Evolutionary conservation across 2,329 filamentous ascomycete species (phyloP), one percentile per base, ranked within the genome.

Genomic region (Alternaria sp.): DNA sequence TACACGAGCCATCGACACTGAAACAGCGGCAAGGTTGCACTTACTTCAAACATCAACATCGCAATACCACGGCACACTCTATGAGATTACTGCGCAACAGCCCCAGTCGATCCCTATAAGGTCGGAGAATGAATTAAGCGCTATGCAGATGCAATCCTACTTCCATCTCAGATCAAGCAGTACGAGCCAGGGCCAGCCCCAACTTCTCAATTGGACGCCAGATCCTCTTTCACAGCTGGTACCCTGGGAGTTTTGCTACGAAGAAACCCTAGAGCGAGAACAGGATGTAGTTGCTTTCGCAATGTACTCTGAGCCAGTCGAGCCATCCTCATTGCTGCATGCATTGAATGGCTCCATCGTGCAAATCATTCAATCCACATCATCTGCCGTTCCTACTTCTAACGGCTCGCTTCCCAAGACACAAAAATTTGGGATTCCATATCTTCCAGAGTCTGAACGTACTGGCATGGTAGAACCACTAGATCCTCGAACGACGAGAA

Each of bases 111-210:
- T 51, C 11, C 58, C 82, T 1, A 80, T 85, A 3, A 82, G 89
- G 38, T 91, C 88, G 9, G 85, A 90, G 0, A 83, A 86, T 0
- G 88, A 94, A 62, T 77, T 92, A 3, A 82, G 90, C 51, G 84
- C 85, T 6, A 93, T 94, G 89, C 90, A 93, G 67, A 87, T 85
- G n/a, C 89, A 93, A 84, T 89, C 91, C 0, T 94, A 94, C 68
- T 92, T 94, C 70, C 92, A 94, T 72, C 72, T 65, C 49, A 48
- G 57, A 59, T 30, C 54, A 46, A 30, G 59, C 59, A 22, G 65
- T 67, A 42, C 51, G 65, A 55, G 38, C 20, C 6, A 14, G 9
- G 39, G 46, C 52, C 32, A 61, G 61, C 8, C 66, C 66, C 51
- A 67, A 42, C 63, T 61, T 64, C 54, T 77, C 20, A 75, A 72